phyloP scores from a whole-genome alignment of 225 moss, liverwort and hornwort species.

The Physcomitrellopsis africana region DNA sequence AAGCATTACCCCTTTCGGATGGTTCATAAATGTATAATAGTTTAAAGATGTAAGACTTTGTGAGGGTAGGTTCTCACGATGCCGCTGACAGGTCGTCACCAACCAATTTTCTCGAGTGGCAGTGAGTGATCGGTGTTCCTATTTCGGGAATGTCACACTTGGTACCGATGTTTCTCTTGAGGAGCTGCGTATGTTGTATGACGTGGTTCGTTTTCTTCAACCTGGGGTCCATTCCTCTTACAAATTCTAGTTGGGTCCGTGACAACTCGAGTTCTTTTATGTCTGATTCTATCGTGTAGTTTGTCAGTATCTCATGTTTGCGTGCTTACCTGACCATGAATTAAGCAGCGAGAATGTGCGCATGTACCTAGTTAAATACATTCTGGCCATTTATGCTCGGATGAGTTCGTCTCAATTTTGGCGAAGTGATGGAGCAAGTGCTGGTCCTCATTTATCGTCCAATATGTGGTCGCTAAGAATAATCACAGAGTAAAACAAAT shows the following conservation, averaged over 20 bases:
- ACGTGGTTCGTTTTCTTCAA: constrained; percentile 66
- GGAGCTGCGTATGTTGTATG: constrained; percentile 71
- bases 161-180: constrained; percentile 75
- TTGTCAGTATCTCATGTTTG: constrained; percentile 13
- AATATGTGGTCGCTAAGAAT: neutral
- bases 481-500: constrained; percentile 1
- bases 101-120: constrained; percentile 95
- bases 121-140: constrained; percentile 66
- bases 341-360: neutral
- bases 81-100: constrained; percentile 73
- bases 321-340: constrained; percentile 5
- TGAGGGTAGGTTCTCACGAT: constrained; percentile 6
- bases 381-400: neutral
- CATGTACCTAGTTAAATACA: constrained; percentile 6
- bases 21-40: neutral
- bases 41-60: constrained; percentile 4
- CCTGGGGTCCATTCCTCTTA: neutral
- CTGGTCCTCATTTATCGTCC: neutral
- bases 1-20: neutral
- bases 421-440: neutral
- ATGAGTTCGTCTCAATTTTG: neutral
- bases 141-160: constrained; percentile 82
- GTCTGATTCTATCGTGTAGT: neutral
- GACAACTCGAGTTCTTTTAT: neutral
- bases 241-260: neutral